Evolutionary conservation across 352 stramenopile species (phyloP), one percentile per base, ranked within the genome.

Genomic region (Pythium pyrilobum): DNA sequence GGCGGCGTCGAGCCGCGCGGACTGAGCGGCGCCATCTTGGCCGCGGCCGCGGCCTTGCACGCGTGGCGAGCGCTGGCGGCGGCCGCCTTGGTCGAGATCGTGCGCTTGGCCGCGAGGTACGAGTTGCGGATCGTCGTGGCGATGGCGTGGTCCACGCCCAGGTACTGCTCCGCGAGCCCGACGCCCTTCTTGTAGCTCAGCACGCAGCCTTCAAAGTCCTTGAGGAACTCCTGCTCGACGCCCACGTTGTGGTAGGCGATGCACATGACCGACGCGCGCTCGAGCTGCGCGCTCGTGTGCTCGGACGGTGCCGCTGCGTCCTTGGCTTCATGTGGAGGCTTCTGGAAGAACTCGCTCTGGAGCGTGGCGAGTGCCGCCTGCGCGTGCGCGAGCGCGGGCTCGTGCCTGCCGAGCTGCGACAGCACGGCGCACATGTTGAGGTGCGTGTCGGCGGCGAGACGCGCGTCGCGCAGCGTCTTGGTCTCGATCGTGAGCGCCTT

Each of bases 161-260:
- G 70, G 62, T 96, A 96, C 44, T 87, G 73, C 58, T 96, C 85
- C 2, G 87, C 81, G 12, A 97, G 67, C 23, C 95, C 84, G 7
- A 97, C 81, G 11, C 89, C 92, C 58, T 96, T 97, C 41, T 89
- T 83, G 74, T 98, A 98, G 52, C 81, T 95, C n/a, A 73, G 45
- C 11, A 97, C 68, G 23, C 71, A 85, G 46, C 90, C 70, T 36
- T 86, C 71, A 47, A 84, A 97, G 45, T 93, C 79, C 41, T 97
- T 95, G 3, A 97, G 64, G 52, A 96, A 97, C 56, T 98, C 92
- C 49, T 96, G 85, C 71, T 98, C 92, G 10, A 97, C 92, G 25
- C 89, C 92, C 48, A 97, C 87, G 58, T 98, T 98, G 64, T 98
- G 92, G 62, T 98, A 97, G 12, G 91, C 89, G 48, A 98, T 97